These are phyloP conservation scores for Geosiphon pyriformis DNA, from an alignment of 192 early-diverging fungal genomes.

Conservation along the genomic window DNA sequence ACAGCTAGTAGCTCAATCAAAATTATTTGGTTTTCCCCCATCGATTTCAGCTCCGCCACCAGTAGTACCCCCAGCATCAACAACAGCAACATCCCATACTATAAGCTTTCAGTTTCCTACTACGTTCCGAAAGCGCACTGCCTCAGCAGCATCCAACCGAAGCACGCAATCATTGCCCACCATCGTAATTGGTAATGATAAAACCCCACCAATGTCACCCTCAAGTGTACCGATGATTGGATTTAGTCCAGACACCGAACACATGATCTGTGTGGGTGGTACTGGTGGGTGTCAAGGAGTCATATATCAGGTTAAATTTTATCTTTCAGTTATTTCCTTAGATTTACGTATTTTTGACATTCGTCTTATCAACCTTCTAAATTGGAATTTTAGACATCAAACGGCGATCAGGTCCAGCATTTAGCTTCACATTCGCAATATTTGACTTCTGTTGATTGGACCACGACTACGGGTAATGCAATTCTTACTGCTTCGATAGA, in stretches of 20 bases:
- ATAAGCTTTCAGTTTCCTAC: slow-evolving; percentile 28
- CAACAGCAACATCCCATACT: slow-evolving; percentile 23
- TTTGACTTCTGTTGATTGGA: slow-evolving; percentile 50
- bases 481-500: slow-evolving; percentile 46
- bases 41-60: slow-evolving; percentile 14
- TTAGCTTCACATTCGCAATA: slow-evolving; percentile 37
- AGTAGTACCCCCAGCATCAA: slow-evolving; percentile 21
- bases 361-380: no score
- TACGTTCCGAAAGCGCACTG: slow-evolving; percentile 26
- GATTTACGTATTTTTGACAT: no score
- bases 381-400: slow-evolving; percentile 27
- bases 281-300: slow-evolving; percentile 33
- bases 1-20: slow-evolving; percentile 27
- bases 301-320: slow-evolving; percentile 38
- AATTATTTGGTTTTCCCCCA: slow-evolving; percentile 44
- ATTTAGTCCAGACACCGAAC: slow-evolving; percentile 51
- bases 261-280: slow-evolving; percentile 43
- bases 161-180: slow-evolving; percentile 8
- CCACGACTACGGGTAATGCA: slow-evolving; percentile 41
- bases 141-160: slow-evolving; percentile 22
- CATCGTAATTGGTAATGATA: not conserved
- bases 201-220: not conserved
- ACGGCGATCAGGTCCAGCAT: slow-evolving; percentile 38
- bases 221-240: slow-evolving; percentile 44
- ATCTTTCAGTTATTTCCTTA: no score